Evolutionary conservation across 2,329 filamentous ascomycete species (phyloP).

Genomic region (Colletotrichum limetticola): DNA sequence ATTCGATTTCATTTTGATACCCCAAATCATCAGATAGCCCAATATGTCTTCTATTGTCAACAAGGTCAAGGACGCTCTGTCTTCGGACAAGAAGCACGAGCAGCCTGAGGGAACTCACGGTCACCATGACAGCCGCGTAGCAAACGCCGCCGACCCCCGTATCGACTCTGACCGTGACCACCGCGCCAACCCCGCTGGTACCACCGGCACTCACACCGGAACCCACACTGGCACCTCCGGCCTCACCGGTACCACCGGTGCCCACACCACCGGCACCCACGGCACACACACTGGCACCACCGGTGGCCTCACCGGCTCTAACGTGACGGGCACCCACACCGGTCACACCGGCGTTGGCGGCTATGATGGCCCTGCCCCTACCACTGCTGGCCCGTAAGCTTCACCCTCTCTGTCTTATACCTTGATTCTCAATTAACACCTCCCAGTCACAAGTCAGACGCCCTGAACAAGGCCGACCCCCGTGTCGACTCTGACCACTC

Average conservation of each 20-base stretch:
- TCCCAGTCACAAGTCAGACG: conserved; percentile 57
- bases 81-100: conserved; percentile 52
- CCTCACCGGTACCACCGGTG: conserved; percentile 38
- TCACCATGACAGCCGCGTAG: conserved; percentile 51
- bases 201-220: conserved; percentile 40
- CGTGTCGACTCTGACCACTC: conserved; percentile 62
- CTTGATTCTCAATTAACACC: neutral
- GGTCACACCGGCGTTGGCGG: conserved; percentile 16
- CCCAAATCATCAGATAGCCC: conserved; percentile 37
- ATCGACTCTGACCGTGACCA: conserved; percentile 62
- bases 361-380: conserved; percentile 44
- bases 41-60: conserved; percentile 68
- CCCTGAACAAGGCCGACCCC: conserved; percentile 66
- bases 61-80: conserved; percentile 68
- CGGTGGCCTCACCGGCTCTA: conserved; percentile 27
- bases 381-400: conserved; percentile 45
- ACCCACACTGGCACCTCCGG: conserved; percentile 37
- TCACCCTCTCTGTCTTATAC: neutral
- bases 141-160: conserved; percentile 62
- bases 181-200: conserved; percentile 46
- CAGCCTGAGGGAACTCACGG: conserved; percentile 37
- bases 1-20: conserved; percentile 28
- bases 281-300: conserved; percentile 32
- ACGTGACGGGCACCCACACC: conserved; percentile 7
- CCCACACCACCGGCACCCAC: conserved; percentile 3